Conservation (phyloP, 192 early-diverging fungal genomes). For the Ambispora gerdemannii region DNA sequence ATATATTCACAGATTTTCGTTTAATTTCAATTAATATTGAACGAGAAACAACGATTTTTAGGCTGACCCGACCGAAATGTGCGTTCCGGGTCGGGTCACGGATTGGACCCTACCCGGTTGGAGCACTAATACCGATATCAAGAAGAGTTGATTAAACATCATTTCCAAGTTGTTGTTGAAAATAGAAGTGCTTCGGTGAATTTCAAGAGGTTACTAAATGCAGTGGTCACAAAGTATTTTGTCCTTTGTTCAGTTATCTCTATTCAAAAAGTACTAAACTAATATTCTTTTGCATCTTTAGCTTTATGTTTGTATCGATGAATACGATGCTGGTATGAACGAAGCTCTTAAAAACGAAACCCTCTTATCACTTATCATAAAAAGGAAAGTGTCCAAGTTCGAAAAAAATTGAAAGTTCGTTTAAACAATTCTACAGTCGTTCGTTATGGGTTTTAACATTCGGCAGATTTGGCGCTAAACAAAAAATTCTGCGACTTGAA, state of each 20-base stretch:
- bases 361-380: neutral
- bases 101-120: no score
- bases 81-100: no score
- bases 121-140: slow-evolving; percentile 19
- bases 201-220: slow-evolving; percentile 11
- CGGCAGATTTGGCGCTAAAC: slow-evolving; percentile 4
- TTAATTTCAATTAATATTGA: no score
- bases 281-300: slow-evolving; percentile 16
- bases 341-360: slow-evolving; percentile 23
- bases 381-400: no score
- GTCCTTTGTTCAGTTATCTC: slow-evolving; percentile 16
- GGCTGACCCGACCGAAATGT: no score
- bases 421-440: neutral
- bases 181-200: slow-evolving; percentile 18
- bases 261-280: no score
- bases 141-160: slow-evolving; percentile 18
- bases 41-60: no score
- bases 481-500: slow-evolving; percentile 22
- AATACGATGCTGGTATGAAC: slow-evolving; percentile 12
- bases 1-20: no score
- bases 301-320: slow-evolving; percentile 24
- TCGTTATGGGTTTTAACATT: slow-evolving; percentile 9
- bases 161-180: slow-evolving; percentile 22
- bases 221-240: slow-evolving; percentile 22
- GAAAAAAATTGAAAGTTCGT: slow-evolving; percentile 27